Base-by-base conservation (phyloP, 78 protist genomes). In the Dictyostelium firmibasis region DNA sequence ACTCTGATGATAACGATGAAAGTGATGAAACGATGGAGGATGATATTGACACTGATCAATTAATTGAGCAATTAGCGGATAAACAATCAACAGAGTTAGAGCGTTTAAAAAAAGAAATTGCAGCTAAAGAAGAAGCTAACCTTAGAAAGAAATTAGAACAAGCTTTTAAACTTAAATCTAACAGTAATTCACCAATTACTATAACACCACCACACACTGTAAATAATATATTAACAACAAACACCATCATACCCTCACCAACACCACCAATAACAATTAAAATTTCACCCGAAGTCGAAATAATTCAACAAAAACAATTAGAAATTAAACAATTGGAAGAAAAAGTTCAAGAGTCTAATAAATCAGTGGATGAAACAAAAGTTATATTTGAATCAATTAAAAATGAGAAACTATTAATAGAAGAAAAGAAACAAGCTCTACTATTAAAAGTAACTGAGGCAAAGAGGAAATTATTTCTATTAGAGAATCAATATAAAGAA, bases 91-190 rank as follows among this genome's bases (percentile, higher is more conserved):
- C 81, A n/a, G 86, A 79, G 16, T 47, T 88, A 85, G 86, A 86
- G 7, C 44, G 44, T 7, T 25, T 86, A 38, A 86, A 86, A 31
- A 75, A 36, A 41, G 70, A 86, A 72, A 86, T 86, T 13, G 84
- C 85, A 6, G 53, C 36, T 0, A 75, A 67, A 41, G 86, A 88
- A 67, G 93, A 88, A 20, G 86, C 85, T n/a, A n/a, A 74, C 1
- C 57, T 88, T 7, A 29, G 93, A 77, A 88, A 79, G 86, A 88
- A 88, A 67, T 31, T 88, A 29, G 93, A 88, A 43, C 60, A 88
- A 18, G 35, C 60, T 7, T 33, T 33, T 41, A 78, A 41, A 36
- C 43, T 38, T 18, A 78, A 78, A 41, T 35, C 81, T 16, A 31
- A 27, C 13, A 35, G 11, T 74, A 74, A 7, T 35, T 74, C 81